Evolutionary conservation across 441 rosid genomes (phyloP), one percentile per base, ranked within the genome.

Genomic region (Hura crepitans): DNA sequence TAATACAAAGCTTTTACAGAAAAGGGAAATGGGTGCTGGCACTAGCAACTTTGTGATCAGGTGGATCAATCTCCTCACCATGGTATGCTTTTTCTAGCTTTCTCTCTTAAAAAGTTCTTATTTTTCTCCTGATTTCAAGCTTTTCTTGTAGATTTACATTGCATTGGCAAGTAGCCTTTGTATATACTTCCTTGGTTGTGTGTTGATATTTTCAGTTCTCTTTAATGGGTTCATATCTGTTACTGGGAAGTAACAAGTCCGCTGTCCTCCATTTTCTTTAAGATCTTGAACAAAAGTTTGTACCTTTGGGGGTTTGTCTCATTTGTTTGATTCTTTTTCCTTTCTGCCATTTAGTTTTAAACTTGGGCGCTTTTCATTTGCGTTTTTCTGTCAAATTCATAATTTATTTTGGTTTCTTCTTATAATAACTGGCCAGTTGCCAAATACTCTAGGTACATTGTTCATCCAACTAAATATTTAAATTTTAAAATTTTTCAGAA

Each of bases 61-160:
- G 87, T 91, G 98, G 97, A 85, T 91, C 78, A 93, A 93, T 81
- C 87, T 93, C 67, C 85, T 91, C 77, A 91, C 95, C 42, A 89
- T 88, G 93, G 97, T 93, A 78, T 71, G 79, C 66, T 22, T 59
- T 61, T 56, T 31, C 17, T 53, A 18, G 27, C 65, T 63, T 46
- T 69, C 39, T 58, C 12, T 30, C 39, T 35, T 35, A 8, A 35
- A 35, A 35, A 35, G 65, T 35, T 60, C 27, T 12, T n/a, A 22
- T 17, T 57, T 53, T 68, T 20, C 46, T 46, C 33, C 42, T 37
- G 25, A 27, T 57, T 81, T 42, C 35, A 20, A 14, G 13, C 25
- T 67, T 61, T 63, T 30, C 33, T n/a, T 59, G 3, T n/a, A 2
- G 2, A 7, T 73, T 66, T 2, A 14, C 7, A 6, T 35, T 6